A percentile compares a stretch with the other conserved stretches of the same genome.
Evolutionary conservation across 768 basidiomycete genomes (phyloP).

Genomic region (Lactarius tabidus): DNA sequence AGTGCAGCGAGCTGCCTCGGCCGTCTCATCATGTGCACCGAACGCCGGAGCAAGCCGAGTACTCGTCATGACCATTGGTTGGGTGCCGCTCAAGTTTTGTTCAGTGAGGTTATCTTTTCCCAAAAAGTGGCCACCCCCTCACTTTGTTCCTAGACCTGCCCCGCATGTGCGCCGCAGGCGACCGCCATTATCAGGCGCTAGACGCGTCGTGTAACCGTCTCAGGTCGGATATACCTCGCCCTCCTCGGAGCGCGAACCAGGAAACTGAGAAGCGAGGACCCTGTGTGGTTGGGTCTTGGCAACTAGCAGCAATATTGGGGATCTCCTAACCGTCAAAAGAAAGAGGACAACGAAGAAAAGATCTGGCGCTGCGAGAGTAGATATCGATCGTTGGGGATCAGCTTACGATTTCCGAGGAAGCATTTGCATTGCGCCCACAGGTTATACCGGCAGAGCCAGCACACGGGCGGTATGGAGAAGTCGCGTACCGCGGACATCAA

Average conservation of each 20-base stretch:
- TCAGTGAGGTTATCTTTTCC: neutral
- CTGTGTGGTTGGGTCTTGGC: neutral
- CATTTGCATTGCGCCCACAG: neutral
- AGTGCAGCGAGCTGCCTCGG: neutral
- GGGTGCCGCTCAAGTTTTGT: neutral
- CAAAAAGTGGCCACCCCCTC: neutral
- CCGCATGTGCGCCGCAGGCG: neutral
- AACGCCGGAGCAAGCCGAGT: neutral
- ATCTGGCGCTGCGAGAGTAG: neutral
- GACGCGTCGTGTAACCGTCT: neutral
- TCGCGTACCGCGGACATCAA: neutral
- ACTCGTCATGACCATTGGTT: neutral
- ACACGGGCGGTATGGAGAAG: neutral
- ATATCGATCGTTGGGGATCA: constrained; percentile 1
- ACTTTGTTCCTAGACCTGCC: neutral
- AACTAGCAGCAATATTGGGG: neutral
- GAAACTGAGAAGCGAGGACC: neutral
- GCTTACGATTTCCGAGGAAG: neutral
- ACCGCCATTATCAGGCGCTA: neutral
- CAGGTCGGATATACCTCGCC: neutral
- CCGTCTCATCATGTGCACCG: neutral
- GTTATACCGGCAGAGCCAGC: neutral
- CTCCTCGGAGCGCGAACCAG: neutral
- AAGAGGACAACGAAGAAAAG: neutral
- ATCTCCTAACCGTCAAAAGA: neutral